Evolutionary conservation across 495 filamentous ascomycete genomes (phyloP).

Genomic region (Penicillium daleae): DNA sequence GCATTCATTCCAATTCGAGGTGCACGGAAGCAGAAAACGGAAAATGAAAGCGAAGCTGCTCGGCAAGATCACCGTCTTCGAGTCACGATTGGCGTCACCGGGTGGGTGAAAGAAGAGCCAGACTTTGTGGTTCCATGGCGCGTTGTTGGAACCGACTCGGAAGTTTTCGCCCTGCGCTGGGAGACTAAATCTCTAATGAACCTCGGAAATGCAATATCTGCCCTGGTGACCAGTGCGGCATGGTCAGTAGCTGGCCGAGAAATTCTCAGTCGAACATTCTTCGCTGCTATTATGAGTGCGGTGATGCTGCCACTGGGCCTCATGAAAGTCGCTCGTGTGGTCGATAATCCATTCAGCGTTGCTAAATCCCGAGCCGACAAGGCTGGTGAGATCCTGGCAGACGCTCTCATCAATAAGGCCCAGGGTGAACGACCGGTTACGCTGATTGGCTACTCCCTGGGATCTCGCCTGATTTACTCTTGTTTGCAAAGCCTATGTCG

Average conservation of each 20-base stretch:
- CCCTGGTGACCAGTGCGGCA: constrained; percentile 73
- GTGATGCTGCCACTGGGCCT: constrained; percentile 78
- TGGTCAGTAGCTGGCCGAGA: constrained; percentile 79
- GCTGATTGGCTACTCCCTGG: constrained; percentile 88
- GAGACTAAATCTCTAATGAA: constrained; percentile 78
- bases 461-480: constrained; percentile 83
- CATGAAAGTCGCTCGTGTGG: constrained; percentile 75
- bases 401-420: constrained; percentile 82
- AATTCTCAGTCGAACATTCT: constrained; percentile 76
- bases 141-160: constrained; percentile 66
- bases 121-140: constrained; percentile 78
- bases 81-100: constrained; percentile 80
- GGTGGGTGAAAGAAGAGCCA: constrained; percentile 74
- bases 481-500: constrained; percentile 78
- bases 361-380: constrained; percentile 85
- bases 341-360: constrained; percentile 90
- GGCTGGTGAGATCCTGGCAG: constrained; percentile 80
- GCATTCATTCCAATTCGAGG: constrained; percentile 77
- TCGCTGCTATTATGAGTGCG: constrained; percentile 68
- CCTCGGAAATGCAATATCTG: constrained; percentile 73
- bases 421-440: constrained; percentile 90
- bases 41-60: constrained; percentile 49
- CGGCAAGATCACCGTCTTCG: constrained; percentile 68
- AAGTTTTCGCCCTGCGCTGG: constrained; percentile 85
- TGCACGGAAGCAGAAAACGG: constrained; percentile 41